phyloP scores from a whole-genome alignment of 2,329 filamentous ascomycete genomes.

The Ophiostoma ulmi region DNA sequence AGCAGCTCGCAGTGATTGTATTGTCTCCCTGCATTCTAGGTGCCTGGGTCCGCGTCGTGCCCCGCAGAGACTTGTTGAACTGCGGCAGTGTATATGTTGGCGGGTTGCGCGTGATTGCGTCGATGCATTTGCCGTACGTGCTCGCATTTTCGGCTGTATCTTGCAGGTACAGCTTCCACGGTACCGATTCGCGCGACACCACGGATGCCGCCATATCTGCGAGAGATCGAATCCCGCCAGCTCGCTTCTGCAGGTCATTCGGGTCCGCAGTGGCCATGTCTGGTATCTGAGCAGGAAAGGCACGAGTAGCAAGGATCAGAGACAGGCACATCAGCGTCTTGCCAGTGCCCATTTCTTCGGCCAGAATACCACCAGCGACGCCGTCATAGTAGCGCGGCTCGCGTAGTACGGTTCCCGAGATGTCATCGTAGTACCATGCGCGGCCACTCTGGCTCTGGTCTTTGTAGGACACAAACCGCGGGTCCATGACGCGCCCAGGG shows the following conservation, averaged over 20 bases:
- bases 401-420: constrained; percentile 55
- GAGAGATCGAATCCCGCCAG: constrained; percentile 35
- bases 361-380: constrained; percentile 69
- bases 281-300: constrained; percentile 62
- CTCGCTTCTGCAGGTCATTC: not conserved
- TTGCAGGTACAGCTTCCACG: constrained; percentile 62
- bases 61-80: constrained; percentile 29
- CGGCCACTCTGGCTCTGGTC: constrained; percentile 54
- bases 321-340: constrained; percentile 84
- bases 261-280: constrained; percentile 43
- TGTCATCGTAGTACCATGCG: constrained; percentile 65
- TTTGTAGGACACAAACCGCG: constrained; percentile 56
- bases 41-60: not conserved
- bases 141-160: constrained; percentile 38
- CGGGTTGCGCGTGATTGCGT: constrained; percentile 53
- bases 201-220: constrained; percentile 68
- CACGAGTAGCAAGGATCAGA: constrained; percentile 68
- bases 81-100: constrained; percentile 55
- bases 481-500: constrained; percentile 63
- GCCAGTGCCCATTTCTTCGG: constrained; percentile 75
- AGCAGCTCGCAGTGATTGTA: constrained; percentile 58
- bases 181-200: constrained; percentile 60
- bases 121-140: constrained; percentile 50
- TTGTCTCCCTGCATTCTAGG: not conserved
- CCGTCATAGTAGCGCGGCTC: constrained; percentile 70